Base-by-base conservation (phyloP, 352 stramenopile genomes). In the Phytophthora lateralis region DNA sequence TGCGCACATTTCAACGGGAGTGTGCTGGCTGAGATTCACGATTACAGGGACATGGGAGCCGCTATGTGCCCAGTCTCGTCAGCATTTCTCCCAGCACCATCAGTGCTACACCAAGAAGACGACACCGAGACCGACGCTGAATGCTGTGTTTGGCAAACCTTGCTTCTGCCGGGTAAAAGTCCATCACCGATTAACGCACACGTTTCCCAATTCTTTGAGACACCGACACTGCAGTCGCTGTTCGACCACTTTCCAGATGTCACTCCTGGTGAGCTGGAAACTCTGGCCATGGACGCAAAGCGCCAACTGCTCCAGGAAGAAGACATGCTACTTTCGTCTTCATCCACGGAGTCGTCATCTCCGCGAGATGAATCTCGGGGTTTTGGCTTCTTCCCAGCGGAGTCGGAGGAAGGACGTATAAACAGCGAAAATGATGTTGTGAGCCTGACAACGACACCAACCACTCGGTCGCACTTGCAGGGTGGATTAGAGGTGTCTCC, bases 31-130 rank as follows among this genome's bases (percentile, higher is more conserved):
- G 72, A 81, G 39, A 66, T 84, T 35, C 75, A 55, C 12, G 75
- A 84, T 48, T 81, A 72, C 34, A 64, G 75, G 30, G 55, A 69
- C 8, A 66, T 57, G 8, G 15, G 37, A 17, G 50, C 39, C 0
- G 41, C 52, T 20, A 39, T 68, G 41, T 84, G 75, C 34, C 75
- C 75, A 8, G 61, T 76, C 3, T 81, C 75, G 4, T 81, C 72
- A 1, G 62, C 55, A 17, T 76, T 71, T 55, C 42, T 78, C 7
- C 51, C 65, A 4, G 26, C 50, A 39, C 20, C 66, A 26, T 71
- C 60, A 21, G 41, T 50, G 14, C 43, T 66, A 3, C 50, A 39
- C 3, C 42, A 51, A 30, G 8, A 29, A 56, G 7, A 39, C 12
- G 41, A 54, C 7, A 30, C n/a, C 4, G 38, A 67, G 3, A 8